Conservation (phyloP, 495 filamentous ascomycete genomes). For the Penicillium chermesinum region DNA sequence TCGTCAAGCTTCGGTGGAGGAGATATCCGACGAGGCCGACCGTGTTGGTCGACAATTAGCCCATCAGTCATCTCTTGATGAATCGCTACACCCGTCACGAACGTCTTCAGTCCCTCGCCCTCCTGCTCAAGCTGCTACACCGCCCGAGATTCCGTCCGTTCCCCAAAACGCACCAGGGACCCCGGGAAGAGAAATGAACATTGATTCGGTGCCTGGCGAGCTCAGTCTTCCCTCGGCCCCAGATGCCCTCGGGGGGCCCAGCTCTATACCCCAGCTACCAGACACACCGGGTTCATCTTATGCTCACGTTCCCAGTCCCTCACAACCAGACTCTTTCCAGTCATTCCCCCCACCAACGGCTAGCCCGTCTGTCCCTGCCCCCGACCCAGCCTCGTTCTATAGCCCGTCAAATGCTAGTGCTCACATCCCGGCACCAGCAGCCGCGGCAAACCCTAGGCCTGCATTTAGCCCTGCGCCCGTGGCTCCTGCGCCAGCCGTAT, state of each 20-base stretch:
- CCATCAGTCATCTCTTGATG: conserved; percentile 37
- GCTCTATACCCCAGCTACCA: conserved; percentile 30
- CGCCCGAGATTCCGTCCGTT: conserved; percentile 22
- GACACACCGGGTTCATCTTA: conserved; percentile 30
- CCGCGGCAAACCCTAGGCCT: conserved; percentile 16
- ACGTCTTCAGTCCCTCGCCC: conserved; percentile 36
- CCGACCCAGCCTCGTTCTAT: conserved; percentile 34
- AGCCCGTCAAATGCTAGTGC: conserved; percentile 17
- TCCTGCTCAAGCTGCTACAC: conserved; percentile 15
- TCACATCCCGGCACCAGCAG: conserved; percentile 20
- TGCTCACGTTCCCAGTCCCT: conserved; percentile 9
- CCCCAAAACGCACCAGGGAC: conserved; percentile 20
- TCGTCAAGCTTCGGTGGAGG: conserved; percentile 54
- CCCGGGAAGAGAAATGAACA: conserved; percentile 13
- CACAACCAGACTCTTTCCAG: conserved; percentile 31
- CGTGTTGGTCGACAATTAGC: conserved; percentile 31
- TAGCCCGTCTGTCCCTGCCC: conserved; percentile 20
- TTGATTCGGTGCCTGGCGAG: conserved; percentile 15
- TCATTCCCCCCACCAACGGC: conserved; percentile 43
- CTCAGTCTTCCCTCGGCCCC: conserved; percentile 41
- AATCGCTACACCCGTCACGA: conserved; percentile 49
- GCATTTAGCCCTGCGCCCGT: conserved; percentile 11
- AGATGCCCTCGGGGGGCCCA: conserved; percentile 25
- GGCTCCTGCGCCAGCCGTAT: conserved; percentile 15
- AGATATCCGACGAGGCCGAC: conserved; percentile 45